These are phyloP conservation scores for Hypoxylon cercidicola DNA, from an alignment of 495 filamentous ascomycete genomes.

Conservation along the genomic window DNA sequence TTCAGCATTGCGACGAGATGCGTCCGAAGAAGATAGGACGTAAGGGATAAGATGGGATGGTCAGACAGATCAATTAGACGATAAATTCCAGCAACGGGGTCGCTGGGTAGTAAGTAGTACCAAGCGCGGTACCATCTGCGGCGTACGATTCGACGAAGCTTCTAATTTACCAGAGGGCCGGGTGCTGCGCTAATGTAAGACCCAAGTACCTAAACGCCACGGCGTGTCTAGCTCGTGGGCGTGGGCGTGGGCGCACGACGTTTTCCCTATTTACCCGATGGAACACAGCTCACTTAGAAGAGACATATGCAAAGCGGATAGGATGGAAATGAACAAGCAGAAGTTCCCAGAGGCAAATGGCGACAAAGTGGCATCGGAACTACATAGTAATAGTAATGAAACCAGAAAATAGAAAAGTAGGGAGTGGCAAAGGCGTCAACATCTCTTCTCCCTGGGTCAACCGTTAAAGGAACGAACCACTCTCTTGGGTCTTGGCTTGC, in stretches of 20 bases:
- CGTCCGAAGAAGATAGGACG: background rate
- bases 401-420: slow-evolving; percentile 4
- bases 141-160: slow-evolving; percentile 31
- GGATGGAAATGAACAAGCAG: background rate
- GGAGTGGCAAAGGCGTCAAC: slow-evolving; percentile 35
- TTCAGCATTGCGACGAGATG: slow-evolving; percentile 23
- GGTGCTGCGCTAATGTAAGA: slow-evolving; percentile 40
- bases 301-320: background rate
- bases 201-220: slow-evolving; percentile 34
- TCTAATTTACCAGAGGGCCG: slow-evolving; percentile 37
- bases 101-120: slow-evolving; percentile 28
- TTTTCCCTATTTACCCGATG: slow-evolving; percentile 25
- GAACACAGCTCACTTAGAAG: background rate
- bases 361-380: background rate
- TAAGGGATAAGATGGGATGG: background rate
- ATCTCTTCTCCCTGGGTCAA: slow-evolving; percentile 5
- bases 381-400: background rate
- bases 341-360: background rate
- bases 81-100: slow-evolving; percentile 24
- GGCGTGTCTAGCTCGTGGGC: slow-evolving; percentile 37
- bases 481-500: slow-evolving; percentile 17
- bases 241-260: slow-evolving; percentile 10
- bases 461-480: slow-evolving; percentile 38
- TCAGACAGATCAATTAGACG: background rate
- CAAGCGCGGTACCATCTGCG: slow-evolving; percentile 15